Conservation (phyloP, 2,329 filamentous ascomycete species). For the Talaromyces sp. region DNA sequence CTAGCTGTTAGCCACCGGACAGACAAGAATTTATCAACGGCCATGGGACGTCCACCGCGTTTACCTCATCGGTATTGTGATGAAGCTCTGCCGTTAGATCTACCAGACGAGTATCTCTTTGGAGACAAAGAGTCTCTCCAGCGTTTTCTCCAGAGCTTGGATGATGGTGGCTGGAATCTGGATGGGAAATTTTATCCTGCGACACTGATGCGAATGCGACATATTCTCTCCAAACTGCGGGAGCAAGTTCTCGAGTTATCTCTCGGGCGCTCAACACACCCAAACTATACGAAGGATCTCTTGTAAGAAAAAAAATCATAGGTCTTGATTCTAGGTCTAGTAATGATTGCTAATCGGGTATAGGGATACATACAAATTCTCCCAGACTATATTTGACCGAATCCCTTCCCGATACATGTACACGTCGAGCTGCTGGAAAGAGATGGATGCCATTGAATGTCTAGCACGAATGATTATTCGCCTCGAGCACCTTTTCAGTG, state of each 20-base stretch:
- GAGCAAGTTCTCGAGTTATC: conserved; percentile 20
- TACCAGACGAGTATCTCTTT: conserved; percentile 23
- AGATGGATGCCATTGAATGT: conserved; percentile 7
- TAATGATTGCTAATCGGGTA: neutral
- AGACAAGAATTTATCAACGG: conserved; percentile 26
- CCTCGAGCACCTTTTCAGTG: conserved; percentile 19
- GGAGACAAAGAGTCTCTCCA: conserved; percentile 9
- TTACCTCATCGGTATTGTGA: conserved; percentile 26
- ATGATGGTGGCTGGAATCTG: conserved; percentile 18
- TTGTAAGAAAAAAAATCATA: neutral
- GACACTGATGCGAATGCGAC: conserved; percentile 19
- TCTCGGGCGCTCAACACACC: conserved; percentile 12
- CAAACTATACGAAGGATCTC: neutral
- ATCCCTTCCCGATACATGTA: conserved; percentile 20
- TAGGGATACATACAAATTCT: conserved; percentile 16
- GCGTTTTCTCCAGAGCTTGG: conserved; percentile 12
- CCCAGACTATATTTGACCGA: conserved; percentile 15
- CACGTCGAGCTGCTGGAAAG: conserved; percentile 16
- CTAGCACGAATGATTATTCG: conserved; percentile 17
- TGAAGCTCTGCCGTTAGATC: conserved; percentile 21
- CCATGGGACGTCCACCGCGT: conserved; percentile 25
- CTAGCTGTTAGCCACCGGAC: conserved; percentile 22
- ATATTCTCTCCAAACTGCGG: conserved; percentile 17
- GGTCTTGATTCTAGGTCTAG: neutral
- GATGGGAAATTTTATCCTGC: conserved; percentile 17